phyloP scores from a whole-genome alignment of 83 land plant species.

The Larix sibirica region DNA sequence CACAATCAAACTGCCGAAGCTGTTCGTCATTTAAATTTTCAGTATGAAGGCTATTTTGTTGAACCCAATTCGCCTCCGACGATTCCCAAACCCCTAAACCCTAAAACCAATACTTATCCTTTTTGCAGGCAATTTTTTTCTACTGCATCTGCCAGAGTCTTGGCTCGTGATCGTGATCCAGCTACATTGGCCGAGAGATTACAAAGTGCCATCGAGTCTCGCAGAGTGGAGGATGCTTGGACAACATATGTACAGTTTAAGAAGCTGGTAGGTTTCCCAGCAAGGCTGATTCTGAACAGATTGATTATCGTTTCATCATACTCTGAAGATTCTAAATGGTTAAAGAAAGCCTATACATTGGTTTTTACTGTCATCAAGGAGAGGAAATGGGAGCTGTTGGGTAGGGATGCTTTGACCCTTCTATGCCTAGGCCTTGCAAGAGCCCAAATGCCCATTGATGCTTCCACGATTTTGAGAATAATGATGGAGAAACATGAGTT shows the following conservation, averaged over 20 bases:
- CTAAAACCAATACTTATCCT: too few species aligned
- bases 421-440: slow-evolving; percentile 42
- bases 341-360: slow-evolving; percentile 32
- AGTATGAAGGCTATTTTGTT: too few species aligned
- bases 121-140: too few species aligned
- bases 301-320: slow-evolving; percentile 37
- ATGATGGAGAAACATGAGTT: slow-evolving; percentile 26
- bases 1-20: too few species aligned
- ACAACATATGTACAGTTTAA: slow-evolving; percentile 27
- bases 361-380: slow-evolving; percentile 23
- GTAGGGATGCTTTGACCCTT: slow-evolving; percentile 26
- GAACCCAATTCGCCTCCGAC: too few species aligned
- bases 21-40: too few species aligned
- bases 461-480: slow-evolving; percentile 38
- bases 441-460: slow-evolving; percentile 47
- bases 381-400: slow-evolving; percentile 28
- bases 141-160: too few species aligned
- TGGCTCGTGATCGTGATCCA: too few species aligned
- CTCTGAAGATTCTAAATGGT: slow-evolving; percentile 28
- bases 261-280: slow-evolving; percentile 43
- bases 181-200: slow-evolving; percentile 12
- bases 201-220: slow-evolving; percentile 36
- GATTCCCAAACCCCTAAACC: too few species aligned
- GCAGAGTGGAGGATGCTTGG: slow-evolving; percentile 50
- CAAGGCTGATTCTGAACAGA: slow-evolving; percentile 15